Base-by-base conservation (phyloP, 495 filamentous ascomycete species). In the Cercophora scortea region DNA sequence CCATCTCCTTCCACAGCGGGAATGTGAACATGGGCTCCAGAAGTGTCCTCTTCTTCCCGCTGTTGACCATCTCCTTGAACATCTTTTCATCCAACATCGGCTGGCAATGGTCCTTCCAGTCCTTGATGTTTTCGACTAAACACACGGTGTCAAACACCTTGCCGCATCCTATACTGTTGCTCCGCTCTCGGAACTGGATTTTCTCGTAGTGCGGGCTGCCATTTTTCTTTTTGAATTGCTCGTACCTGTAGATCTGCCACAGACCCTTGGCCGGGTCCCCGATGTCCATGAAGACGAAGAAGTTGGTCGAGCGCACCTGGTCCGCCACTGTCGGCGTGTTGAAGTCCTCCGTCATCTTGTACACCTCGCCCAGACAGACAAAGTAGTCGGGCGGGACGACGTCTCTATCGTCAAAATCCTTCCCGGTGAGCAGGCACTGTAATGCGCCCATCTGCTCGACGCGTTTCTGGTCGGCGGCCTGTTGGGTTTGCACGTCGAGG, bases 171-270 rank as follows among this genome's bases (percentile, higher is more conserved):
- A 32, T 11, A 4, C 2, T 32, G 19, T 18, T 15, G 33, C 16
- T 35, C 1, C 36, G 39, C 12, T 53, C 13, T 0, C 4, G 0
- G 16, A 42, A 32, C 18, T 10, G 13, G 8, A 43, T 19, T 10
- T n/a, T 11, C 34, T 25, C 17, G 16, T 38, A 35, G 39, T 13
- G 3, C 1, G 10, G 16, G 2, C 45, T 18, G 36, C 34, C 33
- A 17, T 4, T 3, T n/a, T 32, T 12, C 36, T 19, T 19, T 5
- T 39, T 9, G 10, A 7, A 42, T 7, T 32, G 13, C 16, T 55
- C 32, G 38, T 55, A 51, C 8, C 53, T 43, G 13, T 47, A 51
- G 15, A 51, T 12, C 36, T 51, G 13, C 53, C 53, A 55, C 17
- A 55, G 15, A 7, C 35, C 16, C 43, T 55, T 55, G 15, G 32